phyloP scores from a whole-genome alignment of 805 yeast species.

The Lachancea fermentati region DNA sequence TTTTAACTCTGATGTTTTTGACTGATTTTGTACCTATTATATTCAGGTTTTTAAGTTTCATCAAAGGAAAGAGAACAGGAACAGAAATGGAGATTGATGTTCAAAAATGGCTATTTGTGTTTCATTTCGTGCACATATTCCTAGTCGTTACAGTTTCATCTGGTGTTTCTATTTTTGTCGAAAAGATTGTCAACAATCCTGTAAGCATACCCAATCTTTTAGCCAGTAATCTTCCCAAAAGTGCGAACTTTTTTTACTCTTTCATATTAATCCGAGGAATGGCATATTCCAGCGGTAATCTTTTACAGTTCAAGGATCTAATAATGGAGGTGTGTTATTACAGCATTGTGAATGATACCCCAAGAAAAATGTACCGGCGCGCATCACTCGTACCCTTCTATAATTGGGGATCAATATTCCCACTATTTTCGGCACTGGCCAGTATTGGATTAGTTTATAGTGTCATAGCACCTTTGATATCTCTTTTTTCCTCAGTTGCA shows the following conservation, averaged over 20 bases:
- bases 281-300: conserved; percentile 65
- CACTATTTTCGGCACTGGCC: conserved; percentile 70
- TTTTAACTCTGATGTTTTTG: conserved; percentile 55
- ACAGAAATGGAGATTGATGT: conserved; percentile 61
- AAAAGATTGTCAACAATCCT: conserved; percentile 61
- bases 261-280: conserved; percentile 70
- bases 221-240: conserved; percentile 77
- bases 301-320: conserved; percentile 55
- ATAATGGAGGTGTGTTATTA: conserved; percentile 34
- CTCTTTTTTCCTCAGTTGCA: conserved; percentile 52
- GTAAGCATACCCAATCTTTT: conserved; percentile 63
- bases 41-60: conserved; percentile 47
- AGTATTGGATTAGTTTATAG: conserved; percentile 76
- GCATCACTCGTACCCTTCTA: conserved; percentile 41
- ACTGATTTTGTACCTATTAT: conserved; percentile 57
- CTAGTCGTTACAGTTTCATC: conserved; percentile 81
- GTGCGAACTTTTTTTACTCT: conserved; percentile 80
- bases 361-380: conserved; percentile 49
- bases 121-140: conserved; percentile 76
- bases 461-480: conserved; percentile 72
- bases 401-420: conserved; percentile 75
- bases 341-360: conserved; percentile 46
- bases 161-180: conserved; percentile 59
- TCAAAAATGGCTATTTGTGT: conserved; percentile 73
- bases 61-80: conserved; percentile 57